Evolutionary conservation across 2,329 filamentous ascomycete species (phyloP).

Genomic region (Taxawa tesnikishii): DNA sequence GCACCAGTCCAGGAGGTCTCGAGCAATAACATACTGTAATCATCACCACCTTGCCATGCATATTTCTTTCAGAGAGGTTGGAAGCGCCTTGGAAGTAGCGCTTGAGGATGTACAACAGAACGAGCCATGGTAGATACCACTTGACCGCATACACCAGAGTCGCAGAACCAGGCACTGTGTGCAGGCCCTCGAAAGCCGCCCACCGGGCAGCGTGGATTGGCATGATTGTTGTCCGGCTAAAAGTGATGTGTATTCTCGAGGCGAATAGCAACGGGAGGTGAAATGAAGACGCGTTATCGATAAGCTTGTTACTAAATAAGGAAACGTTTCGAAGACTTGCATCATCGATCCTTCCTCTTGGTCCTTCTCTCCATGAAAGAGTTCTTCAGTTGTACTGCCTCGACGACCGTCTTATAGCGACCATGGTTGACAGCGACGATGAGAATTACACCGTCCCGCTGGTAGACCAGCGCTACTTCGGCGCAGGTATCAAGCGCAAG

Average conservation of each 20-base stretch:
- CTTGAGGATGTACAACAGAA: constrained; percentile 50
- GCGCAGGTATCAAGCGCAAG: constrained; percentile 50
- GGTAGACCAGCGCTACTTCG: constrained; percentile 47
- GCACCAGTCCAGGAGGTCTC: constrained; percentile 10
- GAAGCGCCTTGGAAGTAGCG: constrained; percentile 62
- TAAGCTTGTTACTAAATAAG: no score
- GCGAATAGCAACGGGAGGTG: no score
- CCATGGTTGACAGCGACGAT: constrained; percentile 37
- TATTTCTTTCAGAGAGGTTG: constrained; percentile 65
- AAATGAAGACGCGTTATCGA: no score
- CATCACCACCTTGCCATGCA: constrained; percentile 90
- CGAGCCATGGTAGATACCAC: constrained; percentile 36
- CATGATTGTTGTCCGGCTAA: no score
- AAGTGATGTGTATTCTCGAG: no score
- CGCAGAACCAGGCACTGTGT: constrained; percentile 27
- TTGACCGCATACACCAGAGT: constrained; percentile 35
- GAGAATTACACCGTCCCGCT: constrained; percentile 48
- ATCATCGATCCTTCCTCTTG: no score
- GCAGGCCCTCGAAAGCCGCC: constrained; percentile 41
- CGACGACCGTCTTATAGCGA: no score
- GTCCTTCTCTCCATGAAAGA: no score
- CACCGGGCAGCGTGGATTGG: constrained; percentile 47
- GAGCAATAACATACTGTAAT: constrained; percentile 53
- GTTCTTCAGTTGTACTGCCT: no score
- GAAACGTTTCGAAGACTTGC: no score